Conservation (phyloP, 176 grass and related monocot species). For the Puccinellia tenuiflora region DNA sequence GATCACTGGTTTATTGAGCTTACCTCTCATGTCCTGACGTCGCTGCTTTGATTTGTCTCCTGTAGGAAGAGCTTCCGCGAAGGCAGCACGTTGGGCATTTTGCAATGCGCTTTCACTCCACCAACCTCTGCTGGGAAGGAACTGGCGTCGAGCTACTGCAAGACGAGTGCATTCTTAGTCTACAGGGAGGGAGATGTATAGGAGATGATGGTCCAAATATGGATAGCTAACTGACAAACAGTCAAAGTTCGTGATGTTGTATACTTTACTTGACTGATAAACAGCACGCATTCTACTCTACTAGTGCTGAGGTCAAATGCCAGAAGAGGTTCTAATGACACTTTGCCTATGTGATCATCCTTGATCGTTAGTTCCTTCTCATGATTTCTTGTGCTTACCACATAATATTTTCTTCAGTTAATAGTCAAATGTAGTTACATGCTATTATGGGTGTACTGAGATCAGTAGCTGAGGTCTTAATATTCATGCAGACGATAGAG, state of each 20-base stretch:
- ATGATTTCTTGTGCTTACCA: neutral
- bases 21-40: neutral
- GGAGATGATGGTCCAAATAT: neutral
- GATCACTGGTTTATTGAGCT: neutral
- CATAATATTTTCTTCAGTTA: neutral
- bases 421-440: neutral
- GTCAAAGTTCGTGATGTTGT: neutral
- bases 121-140: constrained; percentile 65
- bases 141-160: constrained; percentile 57
- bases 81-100: constrained; percentile 25
- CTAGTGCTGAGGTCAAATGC: neutral
- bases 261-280: neutral
- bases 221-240: neutral
- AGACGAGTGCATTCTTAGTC: constrained; percentile 61
- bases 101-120: constrained; percentile 67
- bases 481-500: neutral
- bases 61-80: constrained; percentile 56
- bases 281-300: neutral
- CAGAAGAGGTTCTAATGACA: neutral
- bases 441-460: neutral
- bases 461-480: neutral
- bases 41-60: neutral
- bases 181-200: constrained; percentile 52
- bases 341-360: neutral
- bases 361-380: neutral